phyloP scores from a whole-genome alignment of 495 filamentous ascomycete genomes.

The Choiromyces venosus region DNA sequence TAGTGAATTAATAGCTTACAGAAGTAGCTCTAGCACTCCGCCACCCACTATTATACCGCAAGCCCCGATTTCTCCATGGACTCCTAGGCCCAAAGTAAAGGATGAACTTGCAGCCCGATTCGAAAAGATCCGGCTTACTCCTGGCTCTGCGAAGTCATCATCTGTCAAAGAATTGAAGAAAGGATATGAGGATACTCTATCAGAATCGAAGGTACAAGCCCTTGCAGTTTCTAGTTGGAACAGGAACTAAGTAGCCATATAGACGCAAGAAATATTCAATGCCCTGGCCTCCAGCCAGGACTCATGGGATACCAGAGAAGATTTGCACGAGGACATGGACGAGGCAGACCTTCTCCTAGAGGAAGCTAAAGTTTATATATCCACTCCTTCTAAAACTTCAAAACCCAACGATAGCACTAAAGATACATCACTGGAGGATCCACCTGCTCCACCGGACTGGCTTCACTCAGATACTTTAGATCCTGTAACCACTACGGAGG shows the following conservation, averaged over 20 bases:
- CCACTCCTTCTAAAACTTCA: neutral
- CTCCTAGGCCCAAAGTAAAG: conserved; percentile 1
- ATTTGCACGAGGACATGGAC: neutral
- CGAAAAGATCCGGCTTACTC: conserved; percentile 11
- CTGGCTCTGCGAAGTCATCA: neutral
- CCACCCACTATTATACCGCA: neutral
- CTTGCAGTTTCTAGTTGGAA: neutral
- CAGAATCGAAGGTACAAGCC: conserved; percentile 1
- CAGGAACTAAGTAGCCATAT: neutral
- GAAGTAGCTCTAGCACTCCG: neutral
- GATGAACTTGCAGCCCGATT: conserved; percentile 30
- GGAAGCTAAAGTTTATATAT: conserved; percentile 10
- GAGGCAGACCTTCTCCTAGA: conserved; percentile 22
- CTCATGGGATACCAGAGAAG: neutral
- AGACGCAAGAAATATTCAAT: conserved; percentile 23
- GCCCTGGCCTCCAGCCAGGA: conserved; percentile 10
- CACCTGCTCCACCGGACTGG: conserved; percentile 4
- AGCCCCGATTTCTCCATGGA: neutral
- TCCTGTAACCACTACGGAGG: conserved; percentile 1
- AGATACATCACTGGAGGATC: neutral
- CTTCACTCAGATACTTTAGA: conserved; percentile 3
- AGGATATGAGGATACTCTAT: neutral
- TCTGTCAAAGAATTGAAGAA: neutral
- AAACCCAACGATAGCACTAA: neutral
- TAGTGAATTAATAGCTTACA: neutral